Conservation (phyloP, 2,329 filamentous ascomycete genomes). For the Scedosporium dehoogii region DNA sequence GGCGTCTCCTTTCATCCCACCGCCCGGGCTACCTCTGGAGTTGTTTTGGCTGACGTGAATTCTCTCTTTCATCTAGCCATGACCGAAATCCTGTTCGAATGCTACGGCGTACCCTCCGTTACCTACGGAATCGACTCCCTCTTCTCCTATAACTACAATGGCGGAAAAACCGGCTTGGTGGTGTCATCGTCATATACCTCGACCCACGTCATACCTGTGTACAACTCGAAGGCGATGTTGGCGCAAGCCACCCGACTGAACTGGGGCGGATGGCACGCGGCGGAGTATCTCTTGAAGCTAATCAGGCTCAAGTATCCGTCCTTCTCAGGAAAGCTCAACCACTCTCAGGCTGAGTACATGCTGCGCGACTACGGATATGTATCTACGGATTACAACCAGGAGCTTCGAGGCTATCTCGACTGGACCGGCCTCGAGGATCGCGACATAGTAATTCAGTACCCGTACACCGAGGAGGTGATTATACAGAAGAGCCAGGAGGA, state of each 20-base stretch:
- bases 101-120: conserved; percentile 80
- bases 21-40: neutral
- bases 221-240: conserved; percentile 75
- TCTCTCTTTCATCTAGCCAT: conserved; percentile 50
- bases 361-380: conserved; percentile 85
- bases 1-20: conserved; percentile 19
- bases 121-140: conserved; percentile 94
- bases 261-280: conserved; percentile 85
- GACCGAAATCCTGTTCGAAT: conserved; percentile 96
- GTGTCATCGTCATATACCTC: conserved; percentile 88
- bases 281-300: conserved; percentile 85
- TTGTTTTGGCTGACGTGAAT: neutral
- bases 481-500: conserved; percentile 93
- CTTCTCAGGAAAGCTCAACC: conserved; percentile 76
- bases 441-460: conserved; percentile 83
- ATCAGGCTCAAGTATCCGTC: conserved; percentile 84
- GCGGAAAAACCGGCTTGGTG: conserved; percentile 76
- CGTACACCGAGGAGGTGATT: conserved; percentile 83
- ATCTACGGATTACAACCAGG: conserved; percentile 70
- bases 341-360: conserved; percentile 79
- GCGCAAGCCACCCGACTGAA: conserved; percentile 81
- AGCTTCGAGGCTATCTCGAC: conserved; percentile 69
- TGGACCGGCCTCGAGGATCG: conserved; percentile 89
- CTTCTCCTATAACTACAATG: conserved; percentile 91
- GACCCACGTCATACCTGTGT: conserved; percentile 89